Conservation (phyloP, 2,329 filamentous ascomycete genomes). For the Paraconiothyrium brasiliense region DNA sequence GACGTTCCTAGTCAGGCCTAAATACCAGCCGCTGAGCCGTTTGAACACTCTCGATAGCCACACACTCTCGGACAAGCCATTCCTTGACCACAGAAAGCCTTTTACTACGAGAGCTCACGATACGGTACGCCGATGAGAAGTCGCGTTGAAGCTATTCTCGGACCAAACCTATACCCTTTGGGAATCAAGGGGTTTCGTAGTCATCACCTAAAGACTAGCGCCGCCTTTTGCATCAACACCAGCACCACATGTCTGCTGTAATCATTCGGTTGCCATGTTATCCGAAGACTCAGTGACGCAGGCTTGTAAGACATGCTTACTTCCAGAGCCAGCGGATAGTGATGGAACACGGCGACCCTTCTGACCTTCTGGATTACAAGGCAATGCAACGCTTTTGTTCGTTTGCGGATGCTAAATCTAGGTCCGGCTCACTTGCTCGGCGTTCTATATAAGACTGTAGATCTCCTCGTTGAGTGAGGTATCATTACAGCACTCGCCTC, state of each 20-base stretch:
- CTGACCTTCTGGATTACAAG: background rate
- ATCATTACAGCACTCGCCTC: background rate
- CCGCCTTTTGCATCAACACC: background rate
- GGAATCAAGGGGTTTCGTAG: background rate
- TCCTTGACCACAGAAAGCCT: background rate
- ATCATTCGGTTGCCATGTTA: background rate
- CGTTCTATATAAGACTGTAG: conserved; percentile 6
- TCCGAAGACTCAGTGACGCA: background rate
- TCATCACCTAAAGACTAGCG: background rate
- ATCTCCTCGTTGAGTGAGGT: background rate
- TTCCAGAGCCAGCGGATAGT: background rate
- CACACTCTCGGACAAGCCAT: background rate
- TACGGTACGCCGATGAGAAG: background rate
- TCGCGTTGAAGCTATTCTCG: background rate
- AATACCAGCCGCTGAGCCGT: background rate
- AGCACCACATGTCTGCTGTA: background rate
- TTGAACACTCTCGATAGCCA: background rate
- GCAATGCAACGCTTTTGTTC: conserved; percentile 11
- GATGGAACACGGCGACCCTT: background rate
- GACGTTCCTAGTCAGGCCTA: background rate
- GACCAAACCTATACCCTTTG: background rate
- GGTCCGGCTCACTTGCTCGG: background rate
- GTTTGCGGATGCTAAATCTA: conserved; percentile 5
- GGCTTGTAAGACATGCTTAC: background rate
- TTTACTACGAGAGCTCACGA: background rate